Percentiles rank a stretch among this genome's conserved stretches.
These are phyloP conservation scores for Phytopythium montanum DNA, from an alignment of 352 stramenopile species.

Conservation along the genomic window DNA sequence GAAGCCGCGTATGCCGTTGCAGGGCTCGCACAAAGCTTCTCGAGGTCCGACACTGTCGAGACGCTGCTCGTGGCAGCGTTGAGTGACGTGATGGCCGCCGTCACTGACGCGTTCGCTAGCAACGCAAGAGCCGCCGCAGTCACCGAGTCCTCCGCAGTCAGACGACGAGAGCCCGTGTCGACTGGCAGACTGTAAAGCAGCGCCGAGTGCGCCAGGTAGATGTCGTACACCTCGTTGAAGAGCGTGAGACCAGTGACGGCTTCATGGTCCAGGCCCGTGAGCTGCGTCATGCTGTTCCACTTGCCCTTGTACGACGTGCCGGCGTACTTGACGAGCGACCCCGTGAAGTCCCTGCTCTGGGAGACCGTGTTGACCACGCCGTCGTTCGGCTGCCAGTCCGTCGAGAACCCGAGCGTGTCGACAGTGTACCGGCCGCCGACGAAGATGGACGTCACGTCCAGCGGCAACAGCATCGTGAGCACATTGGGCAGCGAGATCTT, in stretches of 20 bases:
- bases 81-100: conserved; percentile 27
- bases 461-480: conserved; percentile 39
- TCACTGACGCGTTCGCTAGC: conserved; percentile 15
- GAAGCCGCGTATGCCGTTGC: conserved; percentile 29
- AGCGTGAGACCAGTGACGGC: conserved; percentile 22
- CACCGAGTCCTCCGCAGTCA: not conserved
- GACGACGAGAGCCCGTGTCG: conserved; percentile 12
- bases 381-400: conserved; percentile 47
- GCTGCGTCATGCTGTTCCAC: conserved; percentile 20
- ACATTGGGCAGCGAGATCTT: conserved; percentile 40
- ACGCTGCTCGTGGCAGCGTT: conserved; percentile 30
- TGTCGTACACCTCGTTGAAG: conserved; percentile 18
- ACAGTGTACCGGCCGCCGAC: conserved; percentile 28
- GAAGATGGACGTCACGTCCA: conserved; percentile 30
- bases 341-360: conserved; percentile 11
- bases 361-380: conserved; percentile 28
- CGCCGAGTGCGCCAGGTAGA: conserved; percentile 12
- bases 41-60: conserved; percentile 30
- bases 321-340: conserved; percentile 8
- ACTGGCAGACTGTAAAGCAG: conserved; percentile 13
- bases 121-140: conserved; percentile 1
- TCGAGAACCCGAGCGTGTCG: conserved; percentile 24
- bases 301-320: conserved; percentile 12
- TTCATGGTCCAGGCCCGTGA: conserved; percentile 22
- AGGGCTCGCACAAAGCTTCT: conserved; percentile 19